Base-by-base conservation (phyloP, 108 stramenopile genomes). In the Cyclostephanos tholiformis region DNA sequence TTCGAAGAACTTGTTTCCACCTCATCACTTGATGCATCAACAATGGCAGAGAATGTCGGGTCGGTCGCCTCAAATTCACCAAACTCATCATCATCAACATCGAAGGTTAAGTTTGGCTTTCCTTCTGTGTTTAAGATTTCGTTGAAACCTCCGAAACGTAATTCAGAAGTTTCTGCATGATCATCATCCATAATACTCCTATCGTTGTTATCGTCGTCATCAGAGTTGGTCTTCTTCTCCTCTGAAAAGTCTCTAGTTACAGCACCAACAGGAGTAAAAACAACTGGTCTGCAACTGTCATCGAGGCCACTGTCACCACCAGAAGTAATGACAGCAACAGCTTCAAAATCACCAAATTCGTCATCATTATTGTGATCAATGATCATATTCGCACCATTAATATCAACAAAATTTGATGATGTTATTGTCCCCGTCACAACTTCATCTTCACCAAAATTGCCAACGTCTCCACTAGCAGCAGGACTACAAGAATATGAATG, bases 21-120 rank as follows among this genome's bases (percentile, higher is more conserved):
- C 27, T 27, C 57, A 16, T 27, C 17, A 58, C 30, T 29, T 58
- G 27, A 30, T 27, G 57, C 27, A 32, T 32, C 30, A 11, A 14
- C 30, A 27, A 58, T 29, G 5, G 25, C 17, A 30, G 16, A 35
- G 32, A 27, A 30, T 6, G 17, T 32, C 57, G 29, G 8, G 27
- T 30, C 29, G 4, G 27, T 58, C 57, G 17, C 56, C 60, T 77
- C 82, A 62, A 86, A 83, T 44, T 82, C 84, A 62, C 76, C 81
- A 59, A 82, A 80, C 49, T 72, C 69, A 75, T 77, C 84, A 50
- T 74, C 71, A 59, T 50, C 69, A 14, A 71, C 66, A 32, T 67
- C 51, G 0, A 53, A 53, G 16, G 53, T 51, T 0, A 6, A 14
- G 69, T 11, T 19, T 19, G 16, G 19, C 46, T 46, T 35, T 16